Evolutionary conservation across 352 stramenopile genomes (phyloP), one percentile per base, ranked within the genome.

Genomic region (Phytophthora palmivora): DNA sequence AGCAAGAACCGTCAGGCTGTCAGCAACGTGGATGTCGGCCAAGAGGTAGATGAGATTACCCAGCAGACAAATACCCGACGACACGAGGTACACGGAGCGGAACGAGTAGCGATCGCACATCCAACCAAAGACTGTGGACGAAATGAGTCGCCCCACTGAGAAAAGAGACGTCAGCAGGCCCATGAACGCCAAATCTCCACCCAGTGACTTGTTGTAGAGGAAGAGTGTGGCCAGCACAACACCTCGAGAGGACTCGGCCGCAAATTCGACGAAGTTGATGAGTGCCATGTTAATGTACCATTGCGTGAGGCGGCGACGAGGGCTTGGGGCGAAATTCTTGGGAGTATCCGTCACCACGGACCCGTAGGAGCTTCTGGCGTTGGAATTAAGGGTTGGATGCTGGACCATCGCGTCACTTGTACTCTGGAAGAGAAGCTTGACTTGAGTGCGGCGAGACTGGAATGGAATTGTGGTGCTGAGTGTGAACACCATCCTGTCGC

Each of bases 191-290:
- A n/a, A n/a, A n/a, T n/a, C n/a, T n/a, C n/a, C n/a, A n/a, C n/a
- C n/a, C n/a, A n/a, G n/a, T n/a, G 83, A 92, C 65, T 87, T 87
- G 64, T 66, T 88, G 67, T 92, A 92, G 15, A 92, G 81, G 64
- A 88, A 92, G n/a, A 92, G 78, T 48, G 83, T 91, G 38, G 83
- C 72, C 63, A 92, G 68, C 68, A 91, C 82, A 42, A 92, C 67
- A 43, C 83, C 83, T 16, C 83, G 77, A 21, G 83, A 90, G 2
- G 79, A 89, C 51, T 92, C 83, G 42, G 81, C 83, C 22, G 82
- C 72, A 64, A 92, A 91, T 69, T 92, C 82, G 42, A 92, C 78
- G 57, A 92, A 86, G 74, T 92, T 91, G 74, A 92, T 79, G 44
- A 92, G 72, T 21, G 70, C 61, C 65, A 92, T 91, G 67, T 91